phyloP scores from a whole-genome alignment of 177 flowering plant species.

The Vitis hybrid region DNA sequence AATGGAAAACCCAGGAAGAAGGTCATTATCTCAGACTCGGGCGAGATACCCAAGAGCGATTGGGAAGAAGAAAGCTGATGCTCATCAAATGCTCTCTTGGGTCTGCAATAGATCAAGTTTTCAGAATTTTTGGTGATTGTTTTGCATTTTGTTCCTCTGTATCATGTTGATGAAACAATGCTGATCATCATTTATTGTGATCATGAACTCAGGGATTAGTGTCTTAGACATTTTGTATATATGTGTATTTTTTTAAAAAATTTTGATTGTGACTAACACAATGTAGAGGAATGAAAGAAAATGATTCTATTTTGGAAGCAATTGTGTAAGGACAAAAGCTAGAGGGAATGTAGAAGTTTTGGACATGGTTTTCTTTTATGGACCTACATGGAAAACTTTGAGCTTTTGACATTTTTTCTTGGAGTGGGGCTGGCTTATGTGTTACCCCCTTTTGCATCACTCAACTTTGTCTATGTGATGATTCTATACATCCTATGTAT shows the following conservation, averaged over 20 bases:
- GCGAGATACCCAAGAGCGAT: conserved; percentile 84
- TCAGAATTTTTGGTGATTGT: not conserved
- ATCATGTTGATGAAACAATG: conserved; percentile 4
- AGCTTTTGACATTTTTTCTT: too few relatives aligned
- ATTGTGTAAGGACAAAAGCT: not conserved
- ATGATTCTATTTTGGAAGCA: not conserved
- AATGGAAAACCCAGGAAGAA: conserved; percentile 96
- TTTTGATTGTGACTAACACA: not conserved
- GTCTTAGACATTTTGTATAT: conserved; percentile 9
- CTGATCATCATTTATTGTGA: not conserved
- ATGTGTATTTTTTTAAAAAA: not conserved
- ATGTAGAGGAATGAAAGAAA: conserved; percentile 2
- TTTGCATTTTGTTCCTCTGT: conserved; percentile 5
- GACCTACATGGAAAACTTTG: too few relatives aligned
- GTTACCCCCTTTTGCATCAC: too few relatives aligned
- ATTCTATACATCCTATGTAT: too few relatives aligned
- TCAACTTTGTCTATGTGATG: too few relatives aligned
- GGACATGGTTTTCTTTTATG: too few relatives aligned
- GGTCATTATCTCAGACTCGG: conserved; percentile 78
- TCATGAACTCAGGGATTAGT: not conserved
- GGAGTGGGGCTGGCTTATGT: too few relatives aligned
- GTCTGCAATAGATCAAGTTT: conserved; percentile 1
- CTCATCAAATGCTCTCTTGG: not conserved
- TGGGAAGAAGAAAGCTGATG: conserved; percentile 80
- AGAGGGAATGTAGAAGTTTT: too few relatives aligned